Percentiles rank a stretch among this genome's conserved stretches.
These are phyloP conservation scores for Neurospora sp. DNA, from an alignment of 495 filamentous ascomycete genomes.

Conservation along the genomic window DNA sequence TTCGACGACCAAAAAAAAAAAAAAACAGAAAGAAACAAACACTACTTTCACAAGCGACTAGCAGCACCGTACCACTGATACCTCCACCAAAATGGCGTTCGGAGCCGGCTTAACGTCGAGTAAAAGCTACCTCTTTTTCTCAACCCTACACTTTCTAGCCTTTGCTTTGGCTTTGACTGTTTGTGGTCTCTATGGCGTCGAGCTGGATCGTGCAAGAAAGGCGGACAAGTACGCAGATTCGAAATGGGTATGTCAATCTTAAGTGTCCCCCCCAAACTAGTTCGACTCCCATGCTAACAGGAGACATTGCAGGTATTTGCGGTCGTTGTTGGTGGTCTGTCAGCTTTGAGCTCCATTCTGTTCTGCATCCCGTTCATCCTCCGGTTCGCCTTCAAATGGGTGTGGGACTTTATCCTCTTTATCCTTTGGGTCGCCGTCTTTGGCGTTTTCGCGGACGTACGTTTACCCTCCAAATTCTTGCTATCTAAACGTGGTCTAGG, in stretches of 20 bases:
- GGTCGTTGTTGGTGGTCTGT: constrained; percentile 50
- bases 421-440: constrained; percentile 73
- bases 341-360: constrained; percentile 49
- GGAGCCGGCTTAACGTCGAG: constrained; percentile 15
- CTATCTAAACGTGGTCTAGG: background rate
- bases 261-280: background rate
- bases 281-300: background rate
- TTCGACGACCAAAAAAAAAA: background rate
- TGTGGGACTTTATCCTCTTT: constrained; percentile 62
- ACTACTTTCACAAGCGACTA: background rate
- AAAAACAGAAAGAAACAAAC: background rate
- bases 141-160: constrained; percentile 55
- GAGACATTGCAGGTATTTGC: constrained; percentile 49
- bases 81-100: constrained; percentile 24
- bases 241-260: constrained; percentile 50
- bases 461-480: background rate
- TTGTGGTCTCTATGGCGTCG: constrained; percentile 66
- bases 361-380: constrained; percentile 54
- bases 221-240: constrained; percentile 40
- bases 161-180: constrained; percentile 67
- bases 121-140: constrained; percentile 33
- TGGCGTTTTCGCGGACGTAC: constrained; percentile 59
- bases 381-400: constrained; percentile 43
- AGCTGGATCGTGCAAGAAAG: constrained; percentile 51
- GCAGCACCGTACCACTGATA: background rate